Evolutionary conservation across 371 early-diverging fungal genomes (phyloP).

Genomic region (Funneliformis caledonium): DNA sequence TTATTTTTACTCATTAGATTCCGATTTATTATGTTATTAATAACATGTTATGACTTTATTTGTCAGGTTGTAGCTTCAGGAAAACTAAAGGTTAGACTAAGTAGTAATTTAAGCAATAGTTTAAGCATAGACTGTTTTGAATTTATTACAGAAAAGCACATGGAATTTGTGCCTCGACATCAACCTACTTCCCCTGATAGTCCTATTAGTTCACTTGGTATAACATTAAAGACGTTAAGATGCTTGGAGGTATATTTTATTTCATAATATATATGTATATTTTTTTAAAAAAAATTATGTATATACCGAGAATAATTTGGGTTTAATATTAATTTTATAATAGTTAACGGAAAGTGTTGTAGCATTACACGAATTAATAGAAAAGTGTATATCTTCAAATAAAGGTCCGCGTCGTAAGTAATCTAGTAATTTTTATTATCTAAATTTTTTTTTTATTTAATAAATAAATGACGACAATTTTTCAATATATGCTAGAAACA

Average conservation of each 20-base stretch:
- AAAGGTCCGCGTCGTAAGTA: slow-evolving; percentile 33
- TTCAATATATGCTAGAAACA: background rate
- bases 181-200: background rate
- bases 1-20: background rate
- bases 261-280: background rate
- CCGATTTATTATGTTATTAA: background rate
- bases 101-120: background rate
- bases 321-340: background rate
- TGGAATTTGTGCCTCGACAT: slow-evolving; percentile 32
- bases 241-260: slow-evolving; percentile 34
- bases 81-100: slow-evolving; percentile 30
- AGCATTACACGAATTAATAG: slow-evolving; percentile 20
- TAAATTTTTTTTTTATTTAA: background rate
- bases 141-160: slow-evolving; percentile 26
- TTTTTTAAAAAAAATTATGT: background rate
- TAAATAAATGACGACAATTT: background rate
- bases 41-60: background rate
- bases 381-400: background rate
- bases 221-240: slow-evolving; percentile 24
- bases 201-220: slow-evolving; percentile 21
- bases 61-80: slow-evolving; percentile 34
- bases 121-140: slow-evolving; percentile 37
- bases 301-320: too few relatives aligned
- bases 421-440: background rate
- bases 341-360: slow-evolving; percentile 30